A percentile compares a stretch with the other conserved stretches of the same genome.
phyloP scores from a whole-genome alignment of 257 asterid species.

The Scutellaria galericulata region DNA sequence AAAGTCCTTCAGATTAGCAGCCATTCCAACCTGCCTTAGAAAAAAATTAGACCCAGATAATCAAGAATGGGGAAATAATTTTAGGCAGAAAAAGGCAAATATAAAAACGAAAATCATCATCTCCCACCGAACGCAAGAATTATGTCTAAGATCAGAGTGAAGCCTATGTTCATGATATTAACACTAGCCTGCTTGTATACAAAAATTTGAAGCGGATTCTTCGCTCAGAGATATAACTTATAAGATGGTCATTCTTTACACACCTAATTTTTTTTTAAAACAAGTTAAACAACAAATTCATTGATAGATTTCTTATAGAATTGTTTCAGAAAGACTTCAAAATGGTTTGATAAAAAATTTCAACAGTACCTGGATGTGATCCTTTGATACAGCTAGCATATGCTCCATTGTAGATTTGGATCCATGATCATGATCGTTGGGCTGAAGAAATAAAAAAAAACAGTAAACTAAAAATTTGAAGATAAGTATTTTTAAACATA shows the following conservation, averaged over 20 bases:
- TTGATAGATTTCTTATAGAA: background rate
- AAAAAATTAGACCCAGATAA: slow-evolving; percentile 9
- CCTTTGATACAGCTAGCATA: slow-evolving; percentile 74
- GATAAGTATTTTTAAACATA: background rate
- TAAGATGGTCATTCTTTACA: background rate
- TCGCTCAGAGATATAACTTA: background rate
- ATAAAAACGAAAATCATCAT: no score
- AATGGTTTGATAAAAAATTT: background rate
- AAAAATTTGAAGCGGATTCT: background rate
- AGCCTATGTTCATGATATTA: no score
- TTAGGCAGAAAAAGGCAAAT: no score
- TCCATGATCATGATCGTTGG: slow-evolving; percentile 83
- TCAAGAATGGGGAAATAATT: background rate
- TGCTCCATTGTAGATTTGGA: slow-evolving; percentile 53
- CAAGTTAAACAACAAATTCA: background rate
- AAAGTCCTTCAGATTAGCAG: slow-evolving; percentile 80
- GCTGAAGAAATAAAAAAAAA: slow-evolving; percentile 53
- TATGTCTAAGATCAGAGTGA: no score
- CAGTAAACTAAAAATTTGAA: background rate
- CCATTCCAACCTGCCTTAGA: slow-evolving; percentile 74
- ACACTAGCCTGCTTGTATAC: no score
- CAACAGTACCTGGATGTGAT: slow-evolving; percentile 79
- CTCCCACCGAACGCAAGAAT: no score
- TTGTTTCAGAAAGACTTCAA: background rate
- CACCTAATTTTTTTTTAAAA: no score